Evolutionary conservation across 1,284 basidiomycete genomes (phyloP).

Genomic region (Puccinia coronata): DNA sequence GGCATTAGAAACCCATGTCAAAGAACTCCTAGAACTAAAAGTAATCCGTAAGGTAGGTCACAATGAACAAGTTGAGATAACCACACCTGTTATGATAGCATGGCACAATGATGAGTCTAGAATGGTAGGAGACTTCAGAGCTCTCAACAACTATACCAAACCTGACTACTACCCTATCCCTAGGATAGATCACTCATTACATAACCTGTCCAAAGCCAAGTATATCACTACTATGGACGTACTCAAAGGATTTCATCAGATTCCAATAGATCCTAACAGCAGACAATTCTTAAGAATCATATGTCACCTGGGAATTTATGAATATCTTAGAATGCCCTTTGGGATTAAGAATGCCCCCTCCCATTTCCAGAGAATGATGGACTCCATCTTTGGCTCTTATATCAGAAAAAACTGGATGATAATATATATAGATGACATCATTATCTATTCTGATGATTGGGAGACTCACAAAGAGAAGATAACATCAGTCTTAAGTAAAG

Average conservation of each 20-base stretch:
- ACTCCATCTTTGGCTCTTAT: not conserved
- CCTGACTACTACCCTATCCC: constrained; percentile 1
- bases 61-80: constrained; percentile 11
- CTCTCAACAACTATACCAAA: constrained; percentile 1
- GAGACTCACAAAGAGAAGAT: not conserved
- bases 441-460: constrained; percentile 2
- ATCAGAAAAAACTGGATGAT: not conserved
- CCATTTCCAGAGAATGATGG: constrained; percentile 16
- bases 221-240: constrained; percentile 14
- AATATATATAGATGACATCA: constrained; percentile 2
- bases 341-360: not conserved
- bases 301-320: not conserved
- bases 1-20: constrained; percentile 11
- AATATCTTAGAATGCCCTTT: constrained; percentile 1
- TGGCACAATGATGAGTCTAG: constrained; percentile 18
- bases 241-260: constrained; percentile 19
- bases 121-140: constrained; percentile 15
- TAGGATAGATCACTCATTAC: constrained; percentile 3
- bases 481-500: not conserved
- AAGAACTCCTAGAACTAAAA: not conserved
- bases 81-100: constrained; percentile 7
- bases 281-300: not conserved
- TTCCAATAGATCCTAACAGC: not conserved
- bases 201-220: not conserved
- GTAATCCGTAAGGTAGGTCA: not conserved